Evolutionary conservation across 2,329 filamentous ascomycete species (phyloP), one percentile per base, ranked within the genome.

Genomic region (Calycina marina): DNA sequence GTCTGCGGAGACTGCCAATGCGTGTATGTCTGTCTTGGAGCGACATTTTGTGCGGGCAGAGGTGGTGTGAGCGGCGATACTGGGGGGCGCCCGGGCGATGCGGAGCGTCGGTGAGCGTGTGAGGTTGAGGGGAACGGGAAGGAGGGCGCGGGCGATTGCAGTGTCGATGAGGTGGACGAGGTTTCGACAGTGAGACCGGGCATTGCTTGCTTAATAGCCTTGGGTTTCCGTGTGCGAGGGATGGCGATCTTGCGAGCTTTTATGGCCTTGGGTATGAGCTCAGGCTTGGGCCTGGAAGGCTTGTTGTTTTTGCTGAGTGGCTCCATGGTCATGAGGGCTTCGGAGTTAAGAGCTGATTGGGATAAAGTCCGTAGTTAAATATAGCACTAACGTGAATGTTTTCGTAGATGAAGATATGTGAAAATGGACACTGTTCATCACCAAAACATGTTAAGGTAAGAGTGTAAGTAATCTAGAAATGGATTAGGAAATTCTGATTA

Each of bases 1-100:
- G 49, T 45, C 38, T 60, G 59, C 14, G 53, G 50, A 5, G 56
- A 53, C 37, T 65, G 62, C 9, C 56, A 48, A 45, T 71, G 65
- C 5, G 63, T 59, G 35, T 65, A 58, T 15, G 50, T 49, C 28
- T 55, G 57, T 30, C 31, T 31, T 6, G 34, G 31, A 14, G 37
- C 35, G 18, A 38, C 35, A n/a, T 41, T 40, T 12, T 34, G 41
- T 9, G 41, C 22, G 16, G 34, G 31, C 10, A 46, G 35, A 4
- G 43, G 45, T 5, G 50, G 49, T 18, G 50, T 50, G 24, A 53
- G 47, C 8, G 50, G 50, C 3, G 49, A 52, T 30, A 46, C 47
- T 1, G 49, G 45, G 20, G 50, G 50, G 1, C 36, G 48, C 2
- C 35, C 31, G 9, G 50, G 48, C 6, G 47, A 49, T 18, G 43